Conservation (phyloP, 257 asterid species). For the Nicotiana benthamiana region DNA sequence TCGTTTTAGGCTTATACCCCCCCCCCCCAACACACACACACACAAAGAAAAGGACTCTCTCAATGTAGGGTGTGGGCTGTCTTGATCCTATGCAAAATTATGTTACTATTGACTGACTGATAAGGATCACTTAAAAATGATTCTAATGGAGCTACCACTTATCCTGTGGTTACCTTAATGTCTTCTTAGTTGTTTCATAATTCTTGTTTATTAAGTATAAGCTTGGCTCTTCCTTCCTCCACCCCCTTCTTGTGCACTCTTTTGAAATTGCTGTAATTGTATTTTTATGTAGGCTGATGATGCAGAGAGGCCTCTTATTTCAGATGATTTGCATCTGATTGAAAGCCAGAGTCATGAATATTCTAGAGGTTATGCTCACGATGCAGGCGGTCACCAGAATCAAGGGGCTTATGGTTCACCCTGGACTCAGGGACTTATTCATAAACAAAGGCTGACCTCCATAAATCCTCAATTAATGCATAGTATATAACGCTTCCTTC, state of each 20-base stretch:
- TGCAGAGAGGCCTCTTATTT: constrained; percentile 74
- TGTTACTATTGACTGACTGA: background rate
- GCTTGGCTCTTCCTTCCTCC: background rate
- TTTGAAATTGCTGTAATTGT: constrained; percentile 10
- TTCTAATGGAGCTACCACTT: background rate
- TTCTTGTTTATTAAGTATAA: background rate
- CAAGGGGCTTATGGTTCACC: constrained; percentile 35
- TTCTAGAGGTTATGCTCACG: constrained; percentile 30
- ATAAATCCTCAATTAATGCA: constrained; percentile 47
- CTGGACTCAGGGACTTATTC: constrained; percentile 32
- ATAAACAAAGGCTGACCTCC: constrained; percentile 44
- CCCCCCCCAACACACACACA: background rate
- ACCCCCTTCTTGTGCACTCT: constrained; percentile 8
- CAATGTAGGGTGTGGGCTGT: background rate
- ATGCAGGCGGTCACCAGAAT: constrained; percentile 30
- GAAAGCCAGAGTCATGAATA: constrained; percentile 42
- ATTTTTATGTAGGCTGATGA: constrained; percentile 60
- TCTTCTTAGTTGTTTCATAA: background rate
- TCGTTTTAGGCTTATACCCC: background rate
- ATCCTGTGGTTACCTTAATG: background rate
- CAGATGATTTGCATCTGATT: constrained; percentile 43
- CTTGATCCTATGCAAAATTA: background rate
- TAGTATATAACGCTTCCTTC: constrained; percentile 35
- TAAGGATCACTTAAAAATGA: background rate
- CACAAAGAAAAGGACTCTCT: background rate